Evolutionary conservation across 192 early-diverging fungal genomes (phyloP), one percentile per base, ranked within the genome.

Genomic region (Linnemannia schmuckeri): DNA sequence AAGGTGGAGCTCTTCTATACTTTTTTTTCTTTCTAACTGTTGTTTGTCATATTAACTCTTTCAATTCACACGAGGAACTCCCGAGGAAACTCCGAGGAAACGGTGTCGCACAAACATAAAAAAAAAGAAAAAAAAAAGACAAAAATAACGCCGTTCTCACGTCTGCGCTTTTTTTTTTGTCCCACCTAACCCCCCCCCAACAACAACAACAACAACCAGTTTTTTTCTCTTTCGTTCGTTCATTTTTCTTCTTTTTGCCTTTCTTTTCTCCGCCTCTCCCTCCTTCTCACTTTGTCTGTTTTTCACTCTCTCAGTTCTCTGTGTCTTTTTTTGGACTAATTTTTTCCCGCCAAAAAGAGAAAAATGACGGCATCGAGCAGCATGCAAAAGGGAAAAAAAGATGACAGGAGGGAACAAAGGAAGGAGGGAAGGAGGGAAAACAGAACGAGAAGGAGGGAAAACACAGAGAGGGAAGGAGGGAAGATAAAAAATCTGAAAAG

Each of bases 301-400:
- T 63, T 22, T 76, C 2, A 57, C 40, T 20, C 20, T 61, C 24
- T 35, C 13, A 22, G 47, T 41, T 22, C 54, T 30, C 33, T 10
- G 1, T 24, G n/a, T 4, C 30, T 74, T 33, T 74, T 49, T 76
- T 76, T 13, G 47, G 47, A 49, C 42, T 17, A 27, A 72, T 38
- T 74, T 74, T 74, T 79, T 79, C 78, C 78, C 77, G 77, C 77
- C 77, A 72, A 72, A 79, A 72, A 42, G 42, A 15, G 18, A 33
- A 24, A 24, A 0, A 47, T 57, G 35, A 75, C 54, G 74, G 38
- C 24, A 74, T 46, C 46, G 33, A 13, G 41, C 27, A 61, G 20
- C 30, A 61, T 76, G 1, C 49, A 37, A 76, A 18, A 24, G 37
- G 22, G 38, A 74, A 54, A 72, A 72, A 55, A 40, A 27, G 61